Evolutionary conservation across 2,329 filamentous ascomycete genomes (phyloP).

Genomic region (Chaetomium sp.): DNA sequence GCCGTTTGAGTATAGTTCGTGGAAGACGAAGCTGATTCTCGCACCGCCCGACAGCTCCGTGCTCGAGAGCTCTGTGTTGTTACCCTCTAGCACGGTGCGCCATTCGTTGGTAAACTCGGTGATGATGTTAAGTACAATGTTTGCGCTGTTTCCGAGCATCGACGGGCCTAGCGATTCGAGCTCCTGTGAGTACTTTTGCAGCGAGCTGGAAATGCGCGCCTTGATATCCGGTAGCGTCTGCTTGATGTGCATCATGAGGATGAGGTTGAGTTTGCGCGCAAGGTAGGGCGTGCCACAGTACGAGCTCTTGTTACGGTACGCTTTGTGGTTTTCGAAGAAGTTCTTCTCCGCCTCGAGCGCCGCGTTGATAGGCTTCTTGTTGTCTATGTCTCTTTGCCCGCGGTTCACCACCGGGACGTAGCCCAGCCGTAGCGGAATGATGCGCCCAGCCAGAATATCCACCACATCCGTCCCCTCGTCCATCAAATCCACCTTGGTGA

Average conservation of each 20-base stretch:
- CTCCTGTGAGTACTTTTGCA: conserved; percentile 85
- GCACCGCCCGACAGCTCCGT: conserved; percentile 92
- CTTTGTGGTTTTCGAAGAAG: conserved; percentile 98
- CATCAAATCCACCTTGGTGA: conserved; percentile 99
- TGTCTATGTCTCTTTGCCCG: conserved; percentile 96
- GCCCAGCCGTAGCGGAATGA: conserved; percentile 88
- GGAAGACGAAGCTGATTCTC: conserved; percentile 98
- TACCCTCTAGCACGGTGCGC: conserved; percentile 90
- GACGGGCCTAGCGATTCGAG: conserved; percentile 81
- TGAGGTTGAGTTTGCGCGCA: conserved; percentile 93
- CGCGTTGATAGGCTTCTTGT: conserved; percentile 87
- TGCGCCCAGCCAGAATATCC: conserved; percentile 93
- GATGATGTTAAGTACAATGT: conserved; percentile 97
- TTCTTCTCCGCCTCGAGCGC: conserved; percentile 91
- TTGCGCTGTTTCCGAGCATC: conserved; percentile 90
- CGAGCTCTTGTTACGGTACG: conserved; percentile 95
- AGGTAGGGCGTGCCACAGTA: conserved; percentile 98
- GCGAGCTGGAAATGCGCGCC: conserved; percentile 84
- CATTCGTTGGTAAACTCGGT: conserved; percentile 98
- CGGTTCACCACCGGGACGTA: conserved; percentile 96
- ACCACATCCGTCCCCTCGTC: conserved; percentile 97
- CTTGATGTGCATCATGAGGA: conserved; percentile 99
- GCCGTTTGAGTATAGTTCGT: conserved; percentile 95
- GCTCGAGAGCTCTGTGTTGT: conserved; percentile 93
- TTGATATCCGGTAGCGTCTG: conserved; percentile 99